Evolutionary conservation across 768 basidiomycete genomes (phyloP).

Genomic region (Leccinum obscurum): DNA sequence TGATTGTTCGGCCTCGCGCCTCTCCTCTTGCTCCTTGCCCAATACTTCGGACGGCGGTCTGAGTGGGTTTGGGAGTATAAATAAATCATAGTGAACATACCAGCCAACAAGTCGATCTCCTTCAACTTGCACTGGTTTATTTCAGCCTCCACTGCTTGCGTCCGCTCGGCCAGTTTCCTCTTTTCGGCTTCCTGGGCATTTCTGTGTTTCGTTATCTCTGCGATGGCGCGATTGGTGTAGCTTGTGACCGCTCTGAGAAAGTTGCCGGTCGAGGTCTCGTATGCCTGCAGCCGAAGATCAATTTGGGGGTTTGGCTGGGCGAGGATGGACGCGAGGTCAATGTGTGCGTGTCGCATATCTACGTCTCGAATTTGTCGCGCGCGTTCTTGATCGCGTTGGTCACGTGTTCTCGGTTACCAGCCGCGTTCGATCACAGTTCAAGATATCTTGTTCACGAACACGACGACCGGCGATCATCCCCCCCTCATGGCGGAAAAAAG

Average conservation of each 20-base stretch:
- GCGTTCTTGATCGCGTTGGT: slow-evolving; percentile 13
- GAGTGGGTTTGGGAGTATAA: not conserved
- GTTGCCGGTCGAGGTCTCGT: slow-evolving; percentile 65
- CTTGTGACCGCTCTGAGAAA: slow-evolving; percentile 71
- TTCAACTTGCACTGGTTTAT: slow-evolving; percentile 73
- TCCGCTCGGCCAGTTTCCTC: slow-evolving; percentile 63
- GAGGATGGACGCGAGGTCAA: slow-evolving; percentile 62
- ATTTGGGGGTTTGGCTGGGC: slow-evolving; percentile 56
- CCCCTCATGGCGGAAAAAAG: slow-evolving; percentile 15
- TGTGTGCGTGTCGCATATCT: slow-evolving; percentile 42
- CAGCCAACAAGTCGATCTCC: slow-evolving; percentile 76
- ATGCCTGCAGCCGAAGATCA: slow-evolving; percentile 60
- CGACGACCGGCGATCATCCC: too few relatives aligned
- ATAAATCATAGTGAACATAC: slow-evolving; percentile 43
- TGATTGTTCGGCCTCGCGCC: slow-evolving; percentile 65
- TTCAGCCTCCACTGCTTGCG: slow-evolving; percentile 61
- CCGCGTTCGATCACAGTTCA: slow-evolving; percentile 1
- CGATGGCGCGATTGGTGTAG: slow-evolving; percentile 71
- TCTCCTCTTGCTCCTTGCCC: slow-evolving; percentile 69
- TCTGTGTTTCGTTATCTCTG: slow-evolving; percentile 67
- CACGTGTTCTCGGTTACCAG: slow-evolving; percentile 23
- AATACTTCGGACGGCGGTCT: slow-evolving; percentile 43
- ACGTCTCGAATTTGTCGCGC: too few relatives aligned
- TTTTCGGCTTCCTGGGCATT: slow-evolving; percentile 60
- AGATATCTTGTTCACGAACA: not conserved